Base-by-base conservation (phyloP, 768 basidiomycete genomes). In the Holtermanniella nyarrowii region DNA sequence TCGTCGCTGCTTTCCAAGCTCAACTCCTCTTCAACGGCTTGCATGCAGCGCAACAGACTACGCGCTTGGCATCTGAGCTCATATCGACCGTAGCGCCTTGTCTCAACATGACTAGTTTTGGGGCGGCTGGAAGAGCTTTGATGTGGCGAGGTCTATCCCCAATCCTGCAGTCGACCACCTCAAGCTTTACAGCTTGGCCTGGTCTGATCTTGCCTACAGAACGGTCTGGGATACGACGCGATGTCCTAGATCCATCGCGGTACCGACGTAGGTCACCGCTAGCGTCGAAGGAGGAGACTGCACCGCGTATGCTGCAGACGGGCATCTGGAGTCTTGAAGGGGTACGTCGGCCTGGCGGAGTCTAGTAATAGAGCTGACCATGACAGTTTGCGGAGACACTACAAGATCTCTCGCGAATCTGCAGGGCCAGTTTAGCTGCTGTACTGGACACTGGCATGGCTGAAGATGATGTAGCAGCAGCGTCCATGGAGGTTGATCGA, bases 321-420 rank as follows among this genome's bases (percentile, higher is more conserved):
- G 65, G 77, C 5, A 67, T 88, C 22, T 88, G 87, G 80, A 79
- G 80, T 53, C 79, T 78, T 53, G 61, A 75, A 42, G 85, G 87
- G 59, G 88, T 88, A n/a, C n/a, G n/a, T n/a, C n/a, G n/a, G n/a
- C n/a, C n/a, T n/a, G n/a, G n/a, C n/a, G n/a, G 58, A 62, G 80
- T 75, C 31, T 25, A 1, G 10, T 18, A 31, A 18, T 49, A 3
- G 51, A 26, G 39, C 39, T 42, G 41, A 56, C 21, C 14, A 2
- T 41, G 20, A 37, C 23, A 57, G 56, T 46, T 58, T 5, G 26
- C 48, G 1, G 52, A 48, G 7, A 46, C 53, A 5, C 45, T 58
- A 42, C 50, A 50, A n/a, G 44, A 42, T 11, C 24, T 55, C 10
- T 52, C 55, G 37, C n/a, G n/a, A n/a, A n/a, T n/a, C n/a, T n/a